These are phyloP conservation scores for Penicillium sp. DNA, from an alignment of 2,329 filamentous ascomycete genomes.

Conservation along the genomic window DNA sequence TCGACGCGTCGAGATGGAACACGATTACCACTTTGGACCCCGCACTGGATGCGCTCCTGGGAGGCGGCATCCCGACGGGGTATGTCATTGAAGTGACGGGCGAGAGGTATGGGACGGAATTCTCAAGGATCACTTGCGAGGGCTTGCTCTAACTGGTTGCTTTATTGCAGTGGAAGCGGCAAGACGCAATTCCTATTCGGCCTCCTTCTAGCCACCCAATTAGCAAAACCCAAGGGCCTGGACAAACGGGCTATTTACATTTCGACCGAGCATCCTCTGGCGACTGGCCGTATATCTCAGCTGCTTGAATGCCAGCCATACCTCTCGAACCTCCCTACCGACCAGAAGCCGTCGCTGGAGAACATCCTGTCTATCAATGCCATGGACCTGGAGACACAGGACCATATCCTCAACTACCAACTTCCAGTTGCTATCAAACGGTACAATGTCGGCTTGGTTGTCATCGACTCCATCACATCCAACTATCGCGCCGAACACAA, in stretches of 20 bases:
- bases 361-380: constrained; percentile 79
- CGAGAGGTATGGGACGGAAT: constrained; percentile 65
- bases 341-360: constrained; percentile 67
- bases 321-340: constrained; percentile 52
- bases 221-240: constrained; percentile 73
- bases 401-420: constrained; percentile 92
- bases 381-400: constrained; percentile 89
- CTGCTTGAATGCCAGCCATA: constrained; percentile 71
- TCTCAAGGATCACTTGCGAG: constrained; percentile 13
- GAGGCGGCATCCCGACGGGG: constrained; percentile 79
- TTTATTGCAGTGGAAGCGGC: constrained; percentile 69
- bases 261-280: constrained; percentile 84
- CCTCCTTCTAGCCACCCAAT: constrained; percentile 81
- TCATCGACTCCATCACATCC: constrained; percentile 90
- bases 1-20: constrained; percentile 50
- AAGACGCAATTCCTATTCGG: constrained; percentile 94
- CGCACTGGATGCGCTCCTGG: constrained; percentile 70
- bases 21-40: constrained; percentile 81
- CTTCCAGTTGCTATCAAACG: constrained; percentile 81
- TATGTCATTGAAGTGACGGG: constrained; percentile 88
- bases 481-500: constrained; percentile 87
- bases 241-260: constrained; percentile 84
- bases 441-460: constrained; percentile 76
- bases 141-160: constrained; percentile 10
- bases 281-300: constrained; percentile 80